Evolutionary conservation across 2,329 filamentous ascomycete species (phyloP).

Genomic region (Chalaropsis ovoidea): DNA sequence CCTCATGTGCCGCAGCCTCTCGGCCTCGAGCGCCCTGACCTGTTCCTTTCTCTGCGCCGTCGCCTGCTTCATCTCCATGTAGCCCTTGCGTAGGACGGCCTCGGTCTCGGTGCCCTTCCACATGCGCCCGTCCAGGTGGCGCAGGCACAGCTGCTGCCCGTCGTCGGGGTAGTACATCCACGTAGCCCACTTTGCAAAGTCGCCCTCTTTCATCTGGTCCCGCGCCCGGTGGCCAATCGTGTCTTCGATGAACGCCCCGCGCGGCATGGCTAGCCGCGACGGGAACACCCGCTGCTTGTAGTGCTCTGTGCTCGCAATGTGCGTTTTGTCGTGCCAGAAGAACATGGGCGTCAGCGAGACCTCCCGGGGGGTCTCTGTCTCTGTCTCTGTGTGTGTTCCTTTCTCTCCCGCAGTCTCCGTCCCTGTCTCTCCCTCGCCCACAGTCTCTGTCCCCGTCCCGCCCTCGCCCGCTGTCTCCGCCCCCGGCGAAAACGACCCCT

Average conservation of each 20-base stretch:
- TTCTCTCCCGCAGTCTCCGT: neutral
- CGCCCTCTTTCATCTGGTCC: slow-evolving; percentile 46
- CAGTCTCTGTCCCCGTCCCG: neutral
- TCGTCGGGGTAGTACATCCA: slow-evolving; percentile 46
- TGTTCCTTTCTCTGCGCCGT: slow-evolving; percentile 12
- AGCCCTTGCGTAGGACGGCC: slow-evolving; percentile 5
- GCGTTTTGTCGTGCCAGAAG: slow-evolving; percentile 51
- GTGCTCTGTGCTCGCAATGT: slow-evolving; percentile 41
- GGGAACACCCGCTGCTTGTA: slow-evolving; percentile 44
- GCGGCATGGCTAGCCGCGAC: slow-evolving; percentile 39
- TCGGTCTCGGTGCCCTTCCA: slow-evolving; percentile 35
- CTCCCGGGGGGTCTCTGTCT: slow-evolving; percentile 8
- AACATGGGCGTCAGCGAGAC: slow-evolving; percentile 46
- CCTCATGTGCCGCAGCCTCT: neutral
- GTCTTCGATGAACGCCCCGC: slow-evolving; percentile 49
- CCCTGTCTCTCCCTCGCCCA: neutral
- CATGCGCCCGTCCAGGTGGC: slow-evolving; percentile 43
- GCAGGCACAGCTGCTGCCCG: slow-evolving; percentile 39
- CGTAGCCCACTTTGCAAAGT: slow-evolving; percentile 44
- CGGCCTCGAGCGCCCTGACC: neutral
- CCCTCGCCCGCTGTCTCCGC: neutral
- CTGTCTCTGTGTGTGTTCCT: neutral
- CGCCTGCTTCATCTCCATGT: slow-evolving; percentile 10
- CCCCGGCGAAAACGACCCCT: slow-evolving; percentile 27
- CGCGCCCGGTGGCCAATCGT: slow-evolving; percentile 45